Conservation (phyloP, 495 filamentous ascomycete genomes). For the Daldinia grandis region DNA sequence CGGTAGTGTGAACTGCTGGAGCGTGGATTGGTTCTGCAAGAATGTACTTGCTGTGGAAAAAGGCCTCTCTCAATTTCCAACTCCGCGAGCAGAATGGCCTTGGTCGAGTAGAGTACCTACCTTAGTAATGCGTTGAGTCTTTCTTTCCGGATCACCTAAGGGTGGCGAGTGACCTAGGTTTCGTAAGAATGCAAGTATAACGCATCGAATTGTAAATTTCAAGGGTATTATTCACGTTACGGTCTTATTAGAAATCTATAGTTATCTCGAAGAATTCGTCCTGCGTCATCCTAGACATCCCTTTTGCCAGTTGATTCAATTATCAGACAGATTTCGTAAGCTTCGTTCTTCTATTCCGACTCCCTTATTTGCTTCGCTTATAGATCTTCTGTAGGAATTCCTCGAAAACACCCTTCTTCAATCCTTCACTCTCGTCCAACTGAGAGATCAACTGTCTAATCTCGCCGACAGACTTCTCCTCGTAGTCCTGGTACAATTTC, state of each 20-base stretch:
- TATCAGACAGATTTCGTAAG: neutral
- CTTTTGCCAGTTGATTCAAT: neutral
- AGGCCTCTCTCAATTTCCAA: conserved; percentile 41
- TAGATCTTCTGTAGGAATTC: conserved; percentile 95
- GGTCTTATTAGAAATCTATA: conserved; percentile 18
- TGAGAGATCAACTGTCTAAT: conserved; percentile 76
- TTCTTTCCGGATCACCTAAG: neutral
- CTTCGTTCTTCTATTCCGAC: neutral
- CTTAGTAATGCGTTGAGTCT: neutral
- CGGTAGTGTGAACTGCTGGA: conserved; percentile 43
- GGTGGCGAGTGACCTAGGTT: neutral
- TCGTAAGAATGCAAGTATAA: neutral
- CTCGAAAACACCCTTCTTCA: conserved; percentile 91
- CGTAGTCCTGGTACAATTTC: conserved; percentile 82
- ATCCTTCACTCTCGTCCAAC: conserved; percentile 82
- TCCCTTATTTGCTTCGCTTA: conserved; percentile 84
- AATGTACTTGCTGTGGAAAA: conserved; percentile 52
- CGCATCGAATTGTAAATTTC: neutral
- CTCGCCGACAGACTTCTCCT: conserved; percentile 81
- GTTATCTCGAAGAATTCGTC: conserved; percentile 6
- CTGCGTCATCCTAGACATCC: conserved; percentile 1
- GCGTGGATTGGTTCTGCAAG: conserved; percentile 46
- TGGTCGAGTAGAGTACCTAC: neutral
- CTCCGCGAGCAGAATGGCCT: neutral
- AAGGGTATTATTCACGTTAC: conserved; percentile 30